Evolutionary conservation across 192 early-diverging fungal species (phyloP).

Genomic region (Coemansia erecta): DNA sequence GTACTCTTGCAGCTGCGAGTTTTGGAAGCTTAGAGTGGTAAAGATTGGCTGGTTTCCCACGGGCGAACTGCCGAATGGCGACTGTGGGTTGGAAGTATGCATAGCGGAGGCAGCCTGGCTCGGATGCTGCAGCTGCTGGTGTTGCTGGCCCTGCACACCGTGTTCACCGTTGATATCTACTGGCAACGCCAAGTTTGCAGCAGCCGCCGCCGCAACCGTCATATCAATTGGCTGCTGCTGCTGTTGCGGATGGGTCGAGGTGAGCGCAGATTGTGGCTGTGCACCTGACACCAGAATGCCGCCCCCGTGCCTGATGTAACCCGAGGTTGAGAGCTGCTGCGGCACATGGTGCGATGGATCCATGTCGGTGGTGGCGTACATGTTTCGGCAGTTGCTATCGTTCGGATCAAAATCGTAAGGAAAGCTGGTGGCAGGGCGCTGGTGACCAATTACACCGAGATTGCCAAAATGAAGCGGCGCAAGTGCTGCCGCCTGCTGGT

Average conservation of each 20-base stretch:
- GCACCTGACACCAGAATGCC: conserved; percentile 30
- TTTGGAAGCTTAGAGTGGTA: conserved; percentile 39
- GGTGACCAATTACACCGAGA: conserved; percentile 42
- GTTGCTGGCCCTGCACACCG: conserved; percentile 13
- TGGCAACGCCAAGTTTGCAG: conserved; percentile 33
- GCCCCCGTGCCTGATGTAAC: conserved; percentile 39
- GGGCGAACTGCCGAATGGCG: conserved; percentile 43
- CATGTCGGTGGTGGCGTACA: conserved; percentile 36
- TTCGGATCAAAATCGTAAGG: conserved; percentile 50
- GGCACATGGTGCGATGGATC: conserved; percentile 29
- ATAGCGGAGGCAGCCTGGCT: conserved; percentile 12
- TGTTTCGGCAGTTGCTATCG: conserved; percentile 41
- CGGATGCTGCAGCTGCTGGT: conserved; percentile 2
- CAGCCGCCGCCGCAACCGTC: conserved; percentile 20
- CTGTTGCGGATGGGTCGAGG: conserved; percentile 21
- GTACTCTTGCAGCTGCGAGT: conserved; percentile 49
- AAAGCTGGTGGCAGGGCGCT: conserved; percentile 31
- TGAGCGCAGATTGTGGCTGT: conserved; percentile 15
- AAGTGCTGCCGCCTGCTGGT: conserved; percentile 33
- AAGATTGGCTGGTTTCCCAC: conserved; percentile 44
- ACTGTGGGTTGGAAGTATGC: conserved; percentile 28
- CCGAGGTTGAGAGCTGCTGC: conserved; percentile 33
- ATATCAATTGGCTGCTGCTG: conserved; percentile 28
- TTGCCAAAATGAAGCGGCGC: conserved; percentile 44
- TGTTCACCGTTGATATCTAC: conserved; percentile 41